Evolutionary conservation across 129 eudicot genomes (phyloP).

Genomic region (Daucus carota): DNA sequence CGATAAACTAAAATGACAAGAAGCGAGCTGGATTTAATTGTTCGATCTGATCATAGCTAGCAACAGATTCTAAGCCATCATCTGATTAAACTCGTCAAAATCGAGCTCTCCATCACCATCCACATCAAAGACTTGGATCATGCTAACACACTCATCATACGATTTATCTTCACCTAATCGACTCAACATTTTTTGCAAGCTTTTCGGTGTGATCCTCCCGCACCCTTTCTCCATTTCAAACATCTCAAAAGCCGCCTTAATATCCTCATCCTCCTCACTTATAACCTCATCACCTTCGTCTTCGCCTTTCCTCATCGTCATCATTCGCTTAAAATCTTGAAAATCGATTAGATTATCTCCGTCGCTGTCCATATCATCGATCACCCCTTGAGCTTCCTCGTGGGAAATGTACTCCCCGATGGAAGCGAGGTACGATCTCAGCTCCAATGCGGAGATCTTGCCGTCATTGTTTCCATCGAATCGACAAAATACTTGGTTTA

Average conservation of each 20-base stretch:
- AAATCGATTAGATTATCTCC: slow-evolving; percentile 50
- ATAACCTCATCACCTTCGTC: not conserved
- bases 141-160: slow-evolving; percentile 57
- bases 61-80: slow-evolving; percentile 47
- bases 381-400: slow-evolving; percentile 57
- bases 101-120: slow-evolving; percentile 71
- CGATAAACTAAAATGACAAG: not conserved
- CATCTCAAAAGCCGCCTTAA: slow-evolving; percentile 65
- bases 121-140: slow-evolving; percentile 55
- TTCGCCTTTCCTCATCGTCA: slow-evolving; percentile 29
- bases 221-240: slow-evolving; percentile 71
- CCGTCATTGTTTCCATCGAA: slow-evolving; percentile 57
- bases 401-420: slow-evolving; percentile 66
- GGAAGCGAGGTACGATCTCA: slow-evolving; percentile 51
- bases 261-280: slow-evolving; percentile 20
- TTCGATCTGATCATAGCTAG: not conserved
- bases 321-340: slow-evolving; percentile 43
- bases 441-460: slow-evolving; percentile 57
- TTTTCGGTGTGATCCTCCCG: slow-evolving; percentile 54
- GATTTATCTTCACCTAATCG: slow-evolving; percentile 59
- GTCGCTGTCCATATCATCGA: slow-evolving; percentile 47
- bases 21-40: not conserved
- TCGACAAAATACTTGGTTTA: slow-evolving; percentile 47
- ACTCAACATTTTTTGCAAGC: slow-evolving; percentile 57
- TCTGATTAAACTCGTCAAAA: slow-evolving; percentile 61